Percentiles rank a stretch among this genome's conserved stretches.
These are phyloP conservation scores for Anethum foeniculum DNA, from an alignment of 140 eudicot species.

Conservation along the genomic window DNA sequence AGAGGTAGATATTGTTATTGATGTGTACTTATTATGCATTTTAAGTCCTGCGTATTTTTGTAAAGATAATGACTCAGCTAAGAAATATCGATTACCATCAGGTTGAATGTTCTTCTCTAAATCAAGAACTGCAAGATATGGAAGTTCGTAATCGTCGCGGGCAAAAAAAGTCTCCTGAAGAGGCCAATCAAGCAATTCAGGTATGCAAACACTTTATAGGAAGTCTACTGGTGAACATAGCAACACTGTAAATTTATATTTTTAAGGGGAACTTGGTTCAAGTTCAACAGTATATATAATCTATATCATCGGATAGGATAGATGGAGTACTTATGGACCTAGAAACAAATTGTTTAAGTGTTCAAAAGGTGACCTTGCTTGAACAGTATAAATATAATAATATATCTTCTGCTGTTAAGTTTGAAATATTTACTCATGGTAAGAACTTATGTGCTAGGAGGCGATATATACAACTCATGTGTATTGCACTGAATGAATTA, in stretches of 20 bases:
- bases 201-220: slow-evolving; percentile 21
- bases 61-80: slow-evolving; percentile 15
- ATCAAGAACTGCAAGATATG: slow-evolving; percentile 97
- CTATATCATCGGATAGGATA: neutral
- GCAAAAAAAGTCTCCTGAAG: slow-evolving; percentile 91
- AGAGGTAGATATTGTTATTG: slow-evolving; percentile 52
- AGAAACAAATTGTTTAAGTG: neutral
- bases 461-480: neutral
- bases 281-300: neutral
- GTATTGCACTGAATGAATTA: neutral
- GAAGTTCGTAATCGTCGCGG: slow-evolving; percentile 90
- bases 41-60: neutral
- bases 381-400: neutral
- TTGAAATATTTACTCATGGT: neutral
- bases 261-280: neutral
- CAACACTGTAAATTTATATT: neutral
- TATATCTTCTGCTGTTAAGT: neutral
- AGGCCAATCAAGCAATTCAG: slow-evolving; percentile 88
- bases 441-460: neutral
- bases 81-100: slow-evolving; percentile 13
- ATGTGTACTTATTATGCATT: slow-evolving; percentile 3
- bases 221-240: slow-evolving; percentile 10
- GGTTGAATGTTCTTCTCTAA: slow-evolving; percentile 89
- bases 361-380: neutral
- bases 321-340: neutral